Evolutionary conservation across 768 basidiomycete species (phyloP).

Genomic region (Tubosaeta sp.): DNA sequence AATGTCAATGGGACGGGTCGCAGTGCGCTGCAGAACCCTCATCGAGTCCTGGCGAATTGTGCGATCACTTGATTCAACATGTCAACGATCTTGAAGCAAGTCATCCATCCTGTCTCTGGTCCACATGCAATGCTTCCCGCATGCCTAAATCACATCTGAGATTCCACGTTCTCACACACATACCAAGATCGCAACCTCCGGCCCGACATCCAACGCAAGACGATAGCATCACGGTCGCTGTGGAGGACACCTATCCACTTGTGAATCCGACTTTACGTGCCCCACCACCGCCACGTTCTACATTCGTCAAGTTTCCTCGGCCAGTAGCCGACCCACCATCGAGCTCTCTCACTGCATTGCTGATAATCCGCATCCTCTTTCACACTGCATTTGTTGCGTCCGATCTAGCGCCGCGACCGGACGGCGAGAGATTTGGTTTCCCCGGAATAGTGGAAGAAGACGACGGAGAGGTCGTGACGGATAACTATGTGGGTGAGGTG

Average conservation of each 20-base stretch:
- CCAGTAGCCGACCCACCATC: slow-evolving; percentile 65
- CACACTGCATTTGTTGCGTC: slow-evolving; percentile 68
- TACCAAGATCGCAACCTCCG: slow-evolving; percentile 54
- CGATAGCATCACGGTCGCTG: slow-evolving; percentile 67
- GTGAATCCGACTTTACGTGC: slow-evolving; percentile 62
- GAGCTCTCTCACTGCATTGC: slow-evolving; percentile 72
- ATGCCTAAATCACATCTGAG: slow-evolving; percentile 51
- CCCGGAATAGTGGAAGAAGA: slow-evolving; percentile 76
- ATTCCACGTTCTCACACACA: slow-evolving; percentile 72
- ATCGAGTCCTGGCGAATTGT: slow-evolving; percentile 58
- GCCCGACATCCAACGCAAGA: slow-evolving; percentile 67
- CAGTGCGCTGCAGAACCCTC: slow-evolving; percentile 49
- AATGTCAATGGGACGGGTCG: slow-evolving; percentile 72
- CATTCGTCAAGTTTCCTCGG: slow-evolving; percentile 53
- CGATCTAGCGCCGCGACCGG: slow-evolving; percentile 63
- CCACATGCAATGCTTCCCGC: slow-evolving; percentile 50
- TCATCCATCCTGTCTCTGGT: slow-evolving; percentile 66
- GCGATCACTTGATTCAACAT: slow-evolving; percentile 65
- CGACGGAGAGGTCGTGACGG: slow-evolving; percentile 54
- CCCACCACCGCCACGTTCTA: slow-evolving; percentile 66
- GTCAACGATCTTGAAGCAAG: slow-evolving; percentile 41
- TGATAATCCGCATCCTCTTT: slow-evolving; percentile 82
- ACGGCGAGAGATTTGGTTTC: slow-evolving; percentile 87
- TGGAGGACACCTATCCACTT: slow-evolving; percentile 52
- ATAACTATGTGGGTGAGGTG: slow-evolving; percentile 39